These are phyloP conservation scores for Eragrostis curvula DNA, from an alignment of 176 grass and related monocot species.

Conservation along the genomic window DNA sequence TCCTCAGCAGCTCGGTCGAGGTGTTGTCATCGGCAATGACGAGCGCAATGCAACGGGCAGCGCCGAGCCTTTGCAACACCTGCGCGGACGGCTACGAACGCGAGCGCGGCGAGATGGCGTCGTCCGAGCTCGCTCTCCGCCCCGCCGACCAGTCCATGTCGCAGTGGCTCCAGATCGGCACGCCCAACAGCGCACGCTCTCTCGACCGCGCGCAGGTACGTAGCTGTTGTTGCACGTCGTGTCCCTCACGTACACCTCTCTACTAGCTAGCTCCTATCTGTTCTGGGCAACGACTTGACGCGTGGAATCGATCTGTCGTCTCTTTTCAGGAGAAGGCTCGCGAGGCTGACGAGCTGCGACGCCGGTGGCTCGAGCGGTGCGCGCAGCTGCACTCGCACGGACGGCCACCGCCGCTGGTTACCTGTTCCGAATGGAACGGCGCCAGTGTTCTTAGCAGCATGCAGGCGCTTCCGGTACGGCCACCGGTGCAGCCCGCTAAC, in stretches of 20 bases:
- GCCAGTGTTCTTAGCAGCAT: conserved; percentile 38
- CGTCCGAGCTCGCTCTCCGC: neutral
- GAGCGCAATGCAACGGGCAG: conserved; percentile 32
- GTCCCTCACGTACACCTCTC: neutral
- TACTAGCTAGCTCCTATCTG: neutral
- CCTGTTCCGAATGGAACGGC: conserved; percentile 50
- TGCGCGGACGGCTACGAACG: conserved; percentile 59
- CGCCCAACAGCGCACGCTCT: conserved; percentile 35
- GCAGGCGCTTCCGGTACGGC: conserved; percentile 20
- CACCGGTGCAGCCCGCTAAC: neutral
- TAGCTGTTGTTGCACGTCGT: neutral
- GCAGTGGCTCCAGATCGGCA: conserved; percentile 69
- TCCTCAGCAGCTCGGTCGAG: conserved; percentile 70
- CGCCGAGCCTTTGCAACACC: conserved; percentile 52
- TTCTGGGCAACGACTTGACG: neutral
- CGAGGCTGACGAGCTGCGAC: conserved; percentile 53
- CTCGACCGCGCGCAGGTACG: conserved; percentile 46
- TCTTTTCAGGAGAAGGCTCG: conserved; percentile 48
- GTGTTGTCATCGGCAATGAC: conserved; percentile 60
- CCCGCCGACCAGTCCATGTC: conserved; percentile 44
- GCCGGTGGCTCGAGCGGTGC: conserved; percentile 58
- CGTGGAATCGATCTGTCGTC: neutral
- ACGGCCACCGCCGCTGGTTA: conserved; percentile 14
- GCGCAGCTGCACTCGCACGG: conserved; percentile 46
- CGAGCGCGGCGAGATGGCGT: conserved; percentile 38